Evolutionary conservation across 192 early-diverging fungal species (phyloP), one percentile per base, ranked within the genome.

Genomic region (Geranomyces variabilis): DNA sequence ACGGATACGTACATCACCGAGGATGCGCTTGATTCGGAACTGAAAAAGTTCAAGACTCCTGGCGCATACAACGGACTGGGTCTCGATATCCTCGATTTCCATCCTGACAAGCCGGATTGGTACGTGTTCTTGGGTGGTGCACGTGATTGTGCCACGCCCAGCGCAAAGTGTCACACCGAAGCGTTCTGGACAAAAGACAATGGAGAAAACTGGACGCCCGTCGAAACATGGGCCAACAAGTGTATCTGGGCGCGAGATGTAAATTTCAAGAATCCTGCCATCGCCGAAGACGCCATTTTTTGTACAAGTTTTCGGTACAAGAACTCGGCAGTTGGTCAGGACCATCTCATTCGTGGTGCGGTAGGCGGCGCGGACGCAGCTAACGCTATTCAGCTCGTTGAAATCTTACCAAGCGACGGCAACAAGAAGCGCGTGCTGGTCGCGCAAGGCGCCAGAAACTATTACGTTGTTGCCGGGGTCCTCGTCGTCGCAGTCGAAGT

Each of bases 61-160:
- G 78, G 75, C 1, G 66, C 73, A 1, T 93, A 89, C 57, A 96
- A 94, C 74, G 80, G 67, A 15, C 67, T 93, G 56, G 84, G 81
- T 22, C 75, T 91, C 26, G 89, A 84, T 13, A 73, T 96, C 6
- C 28, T 99, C 0, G 94, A 97, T 76, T 97, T 95, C 65, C 94
- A 96, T 75, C 93, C 95, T 1, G 49, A 75, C 66, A 85, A 97
- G 66, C 76, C 86, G 8, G 94, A 98, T 73, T 98, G 93, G 92
- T 81, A 95, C 53, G 76, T 95, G 7, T 94, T 89, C 83, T 78
- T 94, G 8, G 92, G 88, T 26, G 88, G 90, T 41, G 69, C 71
- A n/a, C 57, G 77, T 15, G 69, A 58, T 33, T 79, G 79, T 45
- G 31, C n/a, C 33, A 24, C 29, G 5, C 30, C 13, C 12, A 31